These are phyloP conservation scores for Simplicillium sp. DNA, from an alignment of 2,329 filamentous ascomycete species.

Conservation along the genomic window DNA sequence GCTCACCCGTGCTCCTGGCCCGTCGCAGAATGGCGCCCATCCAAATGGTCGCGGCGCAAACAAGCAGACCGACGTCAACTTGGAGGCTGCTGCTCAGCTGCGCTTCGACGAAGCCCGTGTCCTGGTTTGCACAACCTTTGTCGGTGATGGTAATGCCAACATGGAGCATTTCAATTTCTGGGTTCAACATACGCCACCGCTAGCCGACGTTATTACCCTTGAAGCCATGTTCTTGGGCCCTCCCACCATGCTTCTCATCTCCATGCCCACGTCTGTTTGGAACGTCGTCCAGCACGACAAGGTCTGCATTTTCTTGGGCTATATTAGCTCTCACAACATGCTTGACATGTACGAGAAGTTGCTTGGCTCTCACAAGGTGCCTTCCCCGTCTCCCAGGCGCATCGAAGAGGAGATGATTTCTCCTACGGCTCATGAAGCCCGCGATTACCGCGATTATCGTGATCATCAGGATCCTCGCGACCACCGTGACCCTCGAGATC, in stretches of 20 bases:
- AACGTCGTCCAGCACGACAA: conserved; percentile 57
- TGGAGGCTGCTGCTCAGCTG: conserved; percentile 40
- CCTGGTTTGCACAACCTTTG: conserved; percentile 58
- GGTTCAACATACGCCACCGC: conserved; percentile 49
- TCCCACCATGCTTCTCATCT: conserved; percentile 56
- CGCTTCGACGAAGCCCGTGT: conserved; percentile 54
- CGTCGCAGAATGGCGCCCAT: too few species aligned
- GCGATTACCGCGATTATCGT: too few species aligned
- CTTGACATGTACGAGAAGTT: conserved; percentile 53
- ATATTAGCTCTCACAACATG: conserved; percentile 59
- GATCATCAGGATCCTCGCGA: too few species aligned
- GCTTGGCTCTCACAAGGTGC: conserved; percentile 25
- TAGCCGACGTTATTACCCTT: conserved; percentile 49
- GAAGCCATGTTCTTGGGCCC: conserved; percentile 61
- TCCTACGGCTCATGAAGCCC: too few species aligned
- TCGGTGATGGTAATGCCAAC: conserved; percentile 54
- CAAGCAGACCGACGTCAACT: conserved; percentile 33
- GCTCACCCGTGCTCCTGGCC: conserved; percentile 22
- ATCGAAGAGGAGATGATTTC: conserved; percentile 15
- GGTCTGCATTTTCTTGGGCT: conserved; percentile 56
- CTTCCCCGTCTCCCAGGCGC: background rate
- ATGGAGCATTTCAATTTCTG: conserved; percentile 59
- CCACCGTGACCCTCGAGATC: too few species aligned
- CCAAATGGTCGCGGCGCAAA: conserved; percentile 6
- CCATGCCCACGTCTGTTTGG: conserved; percentile 56